phyloP scores from a whole-genome alignment of 805 yeast genomes.

The Kodamaea leandrae region DNA sequence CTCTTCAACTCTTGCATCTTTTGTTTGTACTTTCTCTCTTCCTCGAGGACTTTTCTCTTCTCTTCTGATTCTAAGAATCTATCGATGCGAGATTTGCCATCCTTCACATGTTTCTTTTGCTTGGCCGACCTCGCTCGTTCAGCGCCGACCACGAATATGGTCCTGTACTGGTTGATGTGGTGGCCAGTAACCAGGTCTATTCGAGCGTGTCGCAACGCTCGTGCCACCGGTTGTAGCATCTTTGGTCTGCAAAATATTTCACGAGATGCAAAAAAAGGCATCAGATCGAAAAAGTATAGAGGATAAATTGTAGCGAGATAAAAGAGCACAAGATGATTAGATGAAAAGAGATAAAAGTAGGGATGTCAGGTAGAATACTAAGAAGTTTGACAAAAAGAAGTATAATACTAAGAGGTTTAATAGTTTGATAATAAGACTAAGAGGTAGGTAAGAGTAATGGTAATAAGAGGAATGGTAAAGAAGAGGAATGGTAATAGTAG shows the following conservation, averaged over 20 bases:
- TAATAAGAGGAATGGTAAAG: no score
- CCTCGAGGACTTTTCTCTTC: slow-evolving; percentile 16
- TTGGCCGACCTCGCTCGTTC: slow-evolving; percentile 2
- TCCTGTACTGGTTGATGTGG: not conserved
- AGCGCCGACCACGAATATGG: slow-evolving; percentile 6
- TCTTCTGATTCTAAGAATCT: slow-evolving; percentile 20
- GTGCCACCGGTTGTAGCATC: not conserved
- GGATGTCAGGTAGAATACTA: no score
- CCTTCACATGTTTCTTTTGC: slow-evolving; percentile 3
- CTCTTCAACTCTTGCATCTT: slow-evolving; percentile 27
- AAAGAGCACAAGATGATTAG: no score
- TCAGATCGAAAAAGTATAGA: not conserved
- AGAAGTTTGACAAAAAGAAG: no score
- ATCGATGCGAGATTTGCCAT: slow-evolving; percentile 5
- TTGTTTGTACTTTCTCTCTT: slow-evolving; percentile 23
- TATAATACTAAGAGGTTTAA: no score
- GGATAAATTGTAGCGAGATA: not conserved
- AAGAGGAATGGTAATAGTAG: no score
- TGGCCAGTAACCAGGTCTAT: not conserved
- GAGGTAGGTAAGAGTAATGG: no score
- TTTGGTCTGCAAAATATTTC: not conserved
- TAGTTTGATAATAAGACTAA: no score
- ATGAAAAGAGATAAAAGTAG: no score
- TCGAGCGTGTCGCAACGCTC: not conserved
- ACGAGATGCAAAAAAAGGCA: not conserved